These are phyloP conservation scores for Gleditsia sinensis DNA, from an alignment of 306 rosid genomes.

Conservation along the genomic window DNA sequence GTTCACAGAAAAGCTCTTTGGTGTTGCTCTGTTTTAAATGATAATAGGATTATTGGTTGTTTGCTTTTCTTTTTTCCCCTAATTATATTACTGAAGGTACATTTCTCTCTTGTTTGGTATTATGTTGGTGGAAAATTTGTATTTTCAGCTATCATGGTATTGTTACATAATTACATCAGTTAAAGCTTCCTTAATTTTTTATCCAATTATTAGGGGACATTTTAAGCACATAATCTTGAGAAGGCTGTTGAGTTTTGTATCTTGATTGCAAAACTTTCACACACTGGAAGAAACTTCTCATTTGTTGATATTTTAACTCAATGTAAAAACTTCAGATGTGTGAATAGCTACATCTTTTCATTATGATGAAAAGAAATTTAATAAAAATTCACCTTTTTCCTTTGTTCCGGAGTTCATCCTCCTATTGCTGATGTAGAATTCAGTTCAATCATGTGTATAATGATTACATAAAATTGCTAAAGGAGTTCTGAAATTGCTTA, in stretches of 20 bases:
- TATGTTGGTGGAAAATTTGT: background rate
- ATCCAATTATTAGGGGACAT: background rate
- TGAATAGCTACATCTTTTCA: too few relatives aligned
- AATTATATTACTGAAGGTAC: background rate
- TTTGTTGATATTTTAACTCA: background rate
- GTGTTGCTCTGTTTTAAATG: slow-evolving; percentile 9
- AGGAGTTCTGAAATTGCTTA: slow-evolving; percentile 6
- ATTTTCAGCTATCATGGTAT: background rate
- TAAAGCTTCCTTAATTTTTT: background rate
- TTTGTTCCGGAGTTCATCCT: too few relatives aligned
- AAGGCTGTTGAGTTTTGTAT: background rate
- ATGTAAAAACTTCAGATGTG: too few relatives aligned
- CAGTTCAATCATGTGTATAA: background rate
- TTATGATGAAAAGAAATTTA: too few relatives aligned
- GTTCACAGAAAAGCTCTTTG: background rate
- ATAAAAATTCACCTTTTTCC: too few relatives aligned
- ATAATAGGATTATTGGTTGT: slow-evolving; percentile 18
- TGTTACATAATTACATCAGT: background rate
- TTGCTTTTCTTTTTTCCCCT: background rate
- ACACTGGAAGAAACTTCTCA: background rate
- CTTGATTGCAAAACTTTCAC: background rate
- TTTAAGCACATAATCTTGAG: background rate
- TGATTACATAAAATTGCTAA: background rate
- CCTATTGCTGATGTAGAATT: too few relatives aligned
- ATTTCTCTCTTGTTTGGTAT: slow-evolving; percentile 1